Conservation (phyloP, 192 early-diverging fungal species). For the Podila epicladia region DNA sequence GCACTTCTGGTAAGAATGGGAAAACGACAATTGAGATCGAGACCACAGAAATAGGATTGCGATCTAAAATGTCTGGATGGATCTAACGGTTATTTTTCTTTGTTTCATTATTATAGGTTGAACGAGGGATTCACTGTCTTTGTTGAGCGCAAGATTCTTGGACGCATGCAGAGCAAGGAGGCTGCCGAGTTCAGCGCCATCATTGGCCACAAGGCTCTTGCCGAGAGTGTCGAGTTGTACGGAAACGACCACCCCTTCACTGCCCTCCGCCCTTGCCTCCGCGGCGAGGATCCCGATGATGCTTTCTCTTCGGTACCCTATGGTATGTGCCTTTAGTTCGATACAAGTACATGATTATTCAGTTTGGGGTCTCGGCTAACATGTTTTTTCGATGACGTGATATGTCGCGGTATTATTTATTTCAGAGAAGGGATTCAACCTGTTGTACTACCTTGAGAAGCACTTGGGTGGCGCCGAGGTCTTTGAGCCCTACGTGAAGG, state of each 20-base stretch:
- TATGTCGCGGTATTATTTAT: slow-evolving; percentile 7
- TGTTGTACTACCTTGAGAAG: slow-evolving; percentile 93
- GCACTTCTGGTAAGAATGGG: slow-evolving; percentile 44
- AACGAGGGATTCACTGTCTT: slow-evolving; percentile 98
- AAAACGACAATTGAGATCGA: background rate
- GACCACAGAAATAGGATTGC: background rate
- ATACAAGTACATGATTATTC: too few species aligned
- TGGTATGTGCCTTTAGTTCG: slow-evolving; percentile 51
- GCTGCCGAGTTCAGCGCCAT: slow-evolving; percentile 85
- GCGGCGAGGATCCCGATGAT: slow-evolving; percentile 83
- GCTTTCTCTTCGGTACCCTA: slow-evolving; percentile 84
- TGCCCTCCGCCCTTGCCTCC: slow-evolving; percentile 75
- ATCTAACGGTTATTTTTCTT: slow-evolving; percentile 45
- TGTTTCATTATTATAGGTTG: slow-evolving; percentile 86
- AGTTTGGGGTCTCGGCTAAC: background rate
- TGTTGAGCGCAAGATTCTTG: slow-evolving; percentile 90
- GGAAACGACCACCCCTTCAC: slow-evolving; percentile 72
- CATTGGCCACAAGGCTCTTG: slow-evolving; percentile 80
- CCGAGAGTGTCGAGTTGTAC: slow-evolving; percentile 72
- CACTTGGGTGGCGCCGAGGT: slow-evolving; percentile 83
- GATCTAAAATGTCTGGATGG: background rate
- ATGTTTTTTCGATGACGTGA: too few species aligned
- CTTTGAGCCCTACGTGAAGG: slow-evolving; percentile 88
- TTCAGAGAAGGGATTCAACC: slow-evolving; percentile 93
- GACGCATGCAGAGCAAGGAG: slow-evolving; percentile 81